Evolutionary conservation across 331 rosid species (phyloP), one percentile per base, ranked within the genome.

Genomic region (Saraca asoca): DNA sequence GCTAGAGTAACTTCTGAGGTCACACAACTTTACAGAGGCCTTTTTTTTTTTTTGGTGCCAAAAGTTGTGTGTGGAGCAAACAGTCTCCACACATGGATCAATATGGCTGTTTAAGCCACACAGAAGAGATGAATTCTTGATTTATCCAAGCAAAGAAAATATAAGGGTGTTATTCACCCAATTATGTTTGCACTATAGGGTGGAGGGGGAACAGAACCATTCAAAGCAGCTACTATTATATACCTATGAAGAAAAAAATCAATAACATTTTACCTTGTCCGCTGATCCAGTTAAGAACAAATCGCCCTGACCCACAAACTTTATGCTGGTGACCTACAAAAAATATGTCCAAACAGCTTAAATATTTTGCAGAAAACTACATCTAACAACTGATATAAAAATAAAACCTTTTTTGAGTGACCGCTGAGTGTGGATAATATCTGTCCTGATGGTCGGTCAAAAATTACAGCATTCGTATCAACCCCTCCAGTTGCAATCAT

Each of bases 381-480:
- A 19, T 14, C 10, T n/a, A 29, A 19, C 7, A 50, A 34, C 68
- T 48, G 11, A 37, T 14, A 49, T 45, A 38, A 58, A 54, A 54
- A 66, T 51, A 20, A 68, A 74, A 91, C 99, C 99, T 94, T 94
- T 83, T 90, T 94, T 1, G 95, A 83, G 81, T 94, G 99, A 59
- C 99, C 99, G 53, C 83, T 83, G 53, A 94, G 95, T 7, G 96
- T 88, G 50, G 99, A 87, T 78, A 90, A 77, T 75, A 94, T 88
- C 79, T 94, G 96, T 59, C 96, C 99, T 6, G 97, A 81, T 49
- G 96, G 77, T 18, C 96, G 87, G 74, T 85, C 93, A 77, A 94
- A 94, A 58, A 94, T 71, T 46, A 94, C 96, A 61, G 99, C 96
- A 81, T 94, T 94, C 54, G 92, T 77, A 82, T 94, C 99, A 61